Conservation (phyloP, 768 basidiomycete species). For the Tricholoma terreum region DNA sequence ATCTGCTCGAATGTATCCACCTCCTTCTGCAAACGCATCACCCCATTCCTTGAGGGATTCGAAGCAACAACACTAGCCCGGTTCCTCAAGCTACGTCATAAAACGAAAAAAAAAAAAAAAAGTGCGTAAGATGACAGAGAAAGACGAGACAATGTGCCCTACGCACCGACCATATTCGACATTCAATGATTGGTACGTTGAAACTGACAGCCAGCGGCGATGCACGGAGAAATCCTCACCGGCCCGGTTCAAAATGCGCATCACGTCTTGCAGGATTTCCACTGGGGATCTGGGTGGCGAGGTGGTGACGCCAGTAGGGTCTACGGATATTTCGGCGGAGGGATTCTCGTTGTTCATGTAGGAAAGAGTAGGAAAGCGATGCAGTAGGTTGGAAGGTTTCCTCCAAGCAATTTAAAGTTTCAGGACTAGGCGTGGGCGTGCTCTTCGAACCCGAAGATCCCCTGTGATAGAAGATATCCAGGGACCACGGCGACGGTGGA, state of each 20-base stretch:
- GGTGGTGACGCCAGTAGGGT: too few species aligned
- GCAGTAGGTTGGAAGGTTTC: background rate
- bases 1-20: background rate
- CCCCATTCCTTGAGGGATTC: background rate
- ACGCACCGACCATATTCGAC: background rate
- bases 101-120: too few species aligned
- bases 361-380: background rate
- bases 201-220: background rate
- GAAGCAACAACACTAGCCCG: background rate
- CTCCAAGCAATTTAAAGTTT: background rate
- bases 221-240: conserved; percentile 1
- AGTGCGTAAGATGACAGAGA: background rate
- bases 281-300: background rate
- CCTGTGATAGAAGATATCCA: background rate
- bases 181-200: background rate
- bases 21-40: background rate
- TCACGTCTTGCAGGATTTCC: background rate
- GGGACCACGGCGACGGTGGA: background rate
- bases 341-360: background rate
- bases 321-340: background rate
- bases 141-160: too few species aligned
- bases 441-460: background rate
- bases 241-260: background rate
- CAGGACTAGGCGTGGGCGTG: too few species aligned
- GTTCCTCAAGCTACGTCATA: background rate